These are phyloP conservation scores for Metschnikowia peoriensis DNA, from an alignment of 805 yeast species.

Conservation along the genomic window DNA sequence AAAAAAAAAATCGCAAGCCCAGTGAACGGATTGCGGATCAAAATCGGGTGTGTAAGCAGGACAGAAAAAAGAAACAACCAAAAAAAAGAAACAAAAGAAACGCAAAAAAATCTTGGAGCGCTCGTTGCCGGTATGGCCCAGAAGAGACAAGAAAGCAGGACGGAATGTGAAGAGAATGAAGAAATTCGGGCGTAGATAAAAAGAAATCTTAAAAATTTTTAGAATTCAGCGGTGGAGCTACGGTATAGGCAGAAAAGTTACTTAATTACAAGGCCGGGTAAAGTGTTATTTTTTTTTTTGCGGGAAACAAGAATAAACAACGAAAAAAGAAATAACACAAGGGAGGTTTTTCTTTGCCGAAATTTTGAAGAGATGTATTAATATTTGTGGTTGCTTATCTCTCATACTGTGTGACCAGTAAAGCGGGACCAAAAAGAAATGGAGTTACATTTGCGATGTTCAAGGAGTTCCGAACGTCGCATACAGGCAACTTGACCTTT, in stretches of 20 bases:
- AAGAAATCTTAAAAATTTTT: neutral
- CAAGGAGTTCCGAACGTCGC: neutral
- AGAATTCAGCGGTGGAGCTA: too few species aligned
- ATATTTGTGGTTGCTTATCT: neutral
- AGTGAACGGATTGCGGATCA: slow-evolving; percentile 4
- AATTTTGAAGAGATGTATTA: too few species aligned
- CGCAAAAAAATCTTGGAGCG: neutral
- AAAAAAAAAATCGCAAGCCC: slow-evolving; percentile 4
- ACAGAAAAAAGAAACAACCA: slow-evolving; percentile 4
- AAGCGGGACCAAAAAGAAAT: neutral
- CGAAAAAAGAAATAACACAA: neutral
- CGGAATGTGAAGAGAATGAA: neutral
- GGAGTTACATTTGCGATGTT: neutral
- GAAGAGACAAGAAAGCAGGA: neutral
- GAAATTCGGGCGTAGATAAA: neutral
- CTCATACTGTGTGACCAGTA: neutral
- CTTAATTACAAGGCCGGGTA: too few species aligned
- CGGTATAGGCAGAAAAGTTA: too few species aligned
- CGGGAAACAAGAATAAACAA: too few species aligned
- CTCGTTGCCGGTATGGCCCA: neutral
- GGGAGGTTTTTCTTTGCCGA: neutral
- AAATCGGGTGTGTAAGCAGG: slow-evolving; percentile 5
- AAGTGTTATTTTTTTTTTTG: too few species aligned
- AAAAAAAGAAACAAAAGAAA: slow-evolving; percentile 2
- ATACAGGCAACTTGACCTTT: neutral